Evolutionary conservation across 441 rosid genomes (phyloP), one percentile per base, ranked within the genome.

Genomic region (Manihot esculenta): DNA sequence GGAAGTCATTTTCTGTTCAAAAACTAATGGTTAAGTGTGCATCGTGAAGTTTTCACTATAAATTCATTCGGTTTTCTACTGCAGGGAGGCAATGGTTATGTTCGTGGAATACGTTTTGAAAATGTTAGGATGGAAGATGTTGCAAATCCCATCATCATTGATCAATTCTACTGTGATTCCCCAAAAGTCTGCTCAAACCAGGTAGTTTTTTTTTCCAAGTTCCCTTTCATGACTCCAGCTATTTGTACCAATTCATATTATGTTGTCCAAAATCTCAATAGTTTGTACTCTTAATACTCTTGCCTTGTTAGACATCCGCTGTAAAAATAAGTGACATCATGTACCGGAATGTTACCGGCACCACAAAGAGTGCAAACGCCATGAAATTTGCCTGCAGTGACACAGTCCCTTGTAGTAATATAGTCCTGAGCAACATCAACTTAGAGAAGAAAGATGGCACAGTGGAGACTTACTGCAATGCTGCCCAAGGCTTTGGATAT

Each of bases 111-210:
- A 27, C 95, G 88, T 64, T 92, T 83, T 2, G 90, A 95, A 68
- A 95, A 95, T 66, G 89, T 95, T 23, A 76, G 73, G 85, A 88
- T 93, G 98, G 86, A 86, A 41, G 81, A 95, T 45, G 98, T 91
- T 27, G 87, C 81, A 24, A 92, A 94, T 84, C 97, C 99, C 26
- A 90, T 94, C 71, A 82, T 94, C 62, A 95, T 95, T 33, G 99
- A 95, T 77, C 98, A 95, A 50, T 95, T 93, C 88, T 95, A 93
- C 77, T 95, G 99, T 21, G 99, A 95, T 82, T 95, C 98, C 0
- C 95, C 97, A n/a, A 79, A 68, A 69, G 13, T 79, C 59, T 95
- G 97, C 82, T 82, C 75, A 74, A 93, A 93, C 84, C 94, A 91
- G 97, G 99, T 92, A 76, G 17, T 21, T 60, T 24, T 18, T 60